phyloP scores from a whole-genome alignment of 2,329 filamentous ascomycete genomes.

The Diaporthe citri region DNA sequence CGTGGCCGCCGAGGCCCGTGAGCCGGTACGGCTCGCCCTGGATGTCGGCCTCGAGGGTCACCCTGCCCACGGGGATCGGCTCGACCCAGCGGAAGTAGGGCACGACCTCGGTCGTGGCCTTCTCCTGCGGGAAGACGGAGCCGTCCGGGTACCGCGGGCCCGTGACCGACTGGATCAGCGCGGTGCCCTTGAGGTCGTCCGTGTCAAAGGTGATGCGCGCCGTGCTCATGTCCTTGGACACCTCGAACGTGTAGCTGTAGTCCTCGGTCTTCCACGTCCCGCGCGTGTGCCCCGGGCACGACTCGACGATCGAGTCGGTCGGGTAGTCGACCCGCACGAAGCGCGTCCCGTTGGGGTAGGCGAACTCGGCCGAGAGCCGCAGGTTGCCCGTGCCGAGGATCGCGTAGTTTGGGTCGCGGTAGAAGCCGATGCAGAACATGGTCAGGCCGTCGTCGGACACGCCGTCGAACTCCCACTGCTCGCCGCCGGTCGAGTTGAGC shows the following conservation, averaged over 20 bases:
- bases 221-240: background rate
- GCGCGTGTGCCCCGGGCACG: background rate
- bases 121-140: background rate
- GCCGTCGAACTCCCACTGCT: too few species aligned
- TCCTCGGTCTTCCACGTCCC: background rate
- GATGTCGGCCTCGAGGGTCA: background rate
- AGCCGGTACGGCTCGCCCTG: background rate
- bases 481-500: too few species aligned
- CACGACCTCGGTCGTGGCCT: background rate
- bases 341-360: background rate
- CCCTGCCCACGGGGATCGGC: background rate
- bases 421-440: constrained; percentile 14
- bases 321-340: background rate
- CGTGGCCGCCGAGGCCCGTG: background rate
- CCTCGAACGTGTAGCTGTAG: background rate
- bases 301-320: background rate
- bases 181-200: background rate
- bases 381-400: background rate
- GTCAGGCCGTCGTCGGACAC: too few species aligned
- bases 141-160: background rate
- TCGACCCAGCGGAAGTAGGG: background rate
- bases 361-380: background rate
- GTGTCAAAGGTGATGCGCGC: background rate
- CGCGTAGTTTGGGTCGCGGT: constrained; percentile 23
- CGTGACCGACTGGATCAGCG: background rate